Evolutionary conservation across 139 green algal species (phyloP).

Genomic region (Micractinium sp.): DNA sequence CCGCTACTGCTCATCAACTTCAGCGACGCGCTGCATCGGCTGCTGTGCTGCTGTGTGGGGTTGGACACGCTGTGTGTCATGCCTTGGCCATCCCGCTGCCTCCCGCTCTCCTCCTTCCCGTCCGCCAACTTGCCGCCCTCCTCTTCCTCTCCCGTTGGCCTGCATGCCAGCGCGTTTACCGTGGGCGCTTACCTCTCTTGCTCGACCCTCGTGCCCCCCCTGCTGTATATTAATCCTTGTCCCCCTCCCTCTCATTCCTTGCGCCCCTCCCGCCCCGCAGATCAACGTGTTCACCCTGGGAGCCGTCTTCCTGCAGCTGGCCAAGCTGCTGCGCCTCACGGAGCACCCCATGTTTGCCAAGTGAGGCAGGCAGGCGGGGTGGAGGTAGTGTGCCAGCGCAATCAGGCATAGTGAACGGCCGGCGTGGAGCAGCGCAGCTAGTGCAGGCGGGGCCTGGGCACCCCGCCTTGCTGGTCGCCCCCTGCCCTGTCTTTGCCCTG

Average conservation of each 20-base stretch:
- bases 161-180: too few species aligned
- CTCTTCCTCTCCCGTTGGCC: too few species aligned
- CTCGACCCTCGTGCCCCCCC: too few species aligned
- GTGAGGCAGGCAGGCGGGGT: not conserved
- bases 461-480: too few species aligned
- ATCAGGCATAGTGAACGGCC: too few species aligned
- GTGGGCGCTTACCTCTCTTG: too few species aligned
- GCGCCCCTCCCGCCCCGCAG: not conserved
- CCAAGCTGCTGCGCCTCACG: slow-evolving; percentile 87
- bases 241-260: not conserved
- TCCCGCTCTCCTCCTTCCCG: not conserved
- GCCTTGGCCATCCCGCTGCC: too few species aligned
- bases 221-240: not conserved
- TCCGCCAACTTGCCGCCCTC: too few species aligned
- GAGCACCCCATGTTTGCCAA: slow-evolving; percentile 80
- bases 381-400: not conserved
- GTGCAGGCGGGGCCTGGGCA: too few species aligned
- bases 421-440: too few species aligned
- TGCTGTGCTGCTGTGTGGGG: too few species aligned
- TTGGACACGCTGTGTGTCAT: not conserved
- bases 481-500: too few species aligned
- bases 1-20: slow-evolving; percentile 99
- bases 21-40: slow-evolving; percentile 72
- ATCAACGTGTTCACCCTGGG: slow-evolving; percentile 82
- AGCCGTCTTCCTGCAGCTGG: slow-evolving; percentile 92